phyloP scores from a whole-genome alignment of 345 rosid species.

The Euphorbia peplus region DNA sequence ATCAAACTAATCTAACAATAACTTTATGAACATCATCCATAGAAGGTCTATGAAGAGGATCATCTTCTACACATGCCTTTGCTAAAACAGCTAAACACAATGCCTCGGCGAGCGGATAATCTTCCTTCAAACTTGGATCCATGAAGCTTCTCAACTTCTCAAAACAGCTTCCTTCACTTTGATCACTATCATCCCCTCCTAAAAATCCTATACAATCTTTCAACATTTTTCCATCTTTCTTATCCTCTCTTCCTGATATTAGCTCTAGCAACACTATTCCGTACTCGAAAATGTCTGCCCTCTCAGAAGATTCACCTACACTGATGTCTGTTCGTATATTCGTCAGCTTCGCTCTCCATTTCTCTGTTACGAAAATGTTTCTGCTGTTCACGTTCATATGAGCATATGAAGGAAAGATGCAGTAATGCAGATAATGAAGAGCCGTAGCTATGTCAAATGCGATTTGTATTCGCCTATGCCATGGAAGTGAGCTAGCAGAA shows the following conservation, averaged over 20 bases:
- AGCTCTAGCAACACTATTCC: conserved; percentile 56
- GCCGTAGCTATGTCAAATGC: conserved; percentile 48
- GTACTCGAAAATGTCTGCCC: conserved; percentile 44
- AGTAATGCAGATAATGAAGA: conserved; percentile 48
- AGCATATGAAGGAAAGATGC: conserved; percentile 49
- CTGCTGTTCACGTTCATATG: conserved; percentile 38
- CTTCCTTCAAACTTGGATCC: conserved; percentile 48
- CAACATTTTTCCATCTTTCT: conserved; percentile 18
- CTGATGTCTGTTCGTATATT: conserved; percentile 26
- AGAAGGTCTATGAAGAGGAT: conserved; percentile 52
- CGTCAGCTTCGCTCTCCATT: conserved; percentile 55
- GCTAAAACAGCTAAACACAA: conserved; percentile 55
- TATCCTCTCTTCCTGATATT: conserved; percentile 40
- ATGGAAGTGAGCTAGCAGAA: conserved; percentile 23
- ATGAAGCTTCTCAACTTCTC: conserved; percentile 50
- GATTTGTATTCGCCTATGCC: conserved; percentile 41
- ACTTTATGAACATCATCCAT: conserved; percentile 54
- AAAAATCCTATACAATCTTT: conserved; percentile 43
- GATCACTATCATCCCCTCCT: conserved; percentile 30
- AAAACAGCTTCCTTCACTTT: conserved; percentile 48
- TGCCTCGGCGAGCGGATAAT: conserved; percentile 51
- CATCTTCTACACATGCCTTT: conserved; percentile 54
- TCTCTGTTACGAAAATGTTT: conserved; percentile 35
- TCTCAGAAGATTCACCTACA: conserved; percentile 27
- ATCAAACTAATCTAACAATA: conserved; percentile 44